These are phyloP conservation scores for Sporothrix dimorphospora DNA, from an alignment of 2,329 filamentous ascomycete genomes.

Conservation along the genomic window DNA sequence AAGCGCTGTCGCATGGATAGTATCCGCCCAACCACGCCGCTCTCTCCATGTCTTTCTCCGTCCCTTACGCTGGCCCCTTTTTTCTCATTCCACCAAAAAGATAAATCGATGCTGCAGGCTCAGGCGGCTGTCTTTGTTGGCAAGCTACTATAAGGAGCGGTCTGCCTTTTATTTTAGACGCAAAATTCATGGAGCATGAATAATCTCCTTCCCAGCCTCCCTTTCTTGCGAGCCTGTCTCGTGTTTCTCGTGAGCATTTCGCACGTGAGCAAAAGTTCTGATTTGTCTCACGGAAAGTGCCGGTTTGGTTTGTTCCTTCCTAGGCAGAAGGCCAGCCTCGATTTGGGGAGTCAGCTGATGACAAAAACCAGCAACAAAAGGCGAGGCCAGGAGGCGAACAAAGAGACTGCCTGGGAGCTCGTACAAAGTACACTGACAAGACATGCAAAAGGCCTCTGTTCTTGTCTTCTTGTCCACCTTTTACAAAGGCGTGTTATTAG, in stretches of 20 bases:
- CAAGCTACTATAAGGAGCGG: neutral
- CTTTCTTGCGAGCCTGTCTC: neutral
- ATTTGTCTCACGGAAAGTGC: constrained; percentile 9
- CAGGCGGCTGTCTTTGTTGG: neutral
- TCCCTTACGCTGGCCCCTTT: neutral
- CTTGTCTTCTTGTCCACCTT: neutral
- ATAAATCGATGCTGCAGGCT: neutral
- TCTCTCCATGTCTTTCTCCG: neutral
- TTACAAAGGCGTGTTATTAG: no score
- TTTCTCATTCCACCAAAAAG: neutral
- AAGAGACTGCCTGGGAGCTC: neutral
- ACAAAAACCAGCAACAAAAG: neutral
- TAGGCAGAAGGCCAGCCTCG: no score
- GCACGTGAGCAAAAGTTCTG: neutral
- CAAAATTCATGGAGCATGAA: neutral
- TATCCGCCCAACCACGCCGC: constrained; percentile 12
- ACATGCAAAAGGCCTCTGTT: neutral
- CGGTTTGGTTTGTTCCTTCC: neutral
- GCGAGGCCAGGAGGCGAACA: neutral
- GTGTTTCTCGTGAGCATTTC: neutral
- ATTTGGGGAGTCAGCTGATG: neutral
- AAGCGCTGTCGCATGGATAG: constrained; percentile 8
- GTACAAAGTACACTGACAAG: neutral
- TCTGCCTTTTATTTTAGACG: neutral
- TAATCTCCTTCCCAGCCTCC: neutral